These are phyloP conservation scores for Nicotiana paniculata DNA, from an alignment of 257 asterid genomes.

Conservation along the genomic window DNA sequence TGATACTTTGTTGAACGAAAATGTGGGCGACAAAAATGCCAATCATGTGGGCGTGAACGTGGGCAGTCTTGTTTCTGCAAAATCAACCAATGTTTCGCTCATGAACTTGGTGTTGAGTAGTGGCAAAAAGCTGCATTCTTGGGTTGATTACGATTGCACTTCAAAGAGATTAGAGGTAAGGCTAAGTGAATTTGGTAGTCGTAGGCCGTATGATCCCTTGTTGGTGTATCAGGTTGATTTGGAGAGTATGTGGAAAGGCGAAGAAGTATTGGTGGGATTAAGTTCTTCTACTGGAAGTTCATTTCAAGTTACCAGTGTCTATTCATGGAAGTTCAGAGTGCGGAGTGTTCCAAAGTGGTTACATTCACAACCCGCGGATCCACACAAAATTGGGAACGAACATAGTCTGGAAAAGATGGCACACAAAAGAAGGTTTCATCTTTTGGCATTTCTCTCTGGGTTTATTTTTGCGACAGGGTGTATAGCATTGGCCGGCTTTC, in stretches of 20 bases:
- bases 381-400: constrained; percentile 24
- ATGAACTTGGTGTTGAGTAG: constrained; percentile 49
- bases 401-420: constrained; percentile 19
- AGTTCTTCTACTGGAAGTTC: constrained; percentile 58
- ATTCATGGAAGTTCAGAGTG: constrained; percentile 54
- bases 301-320: constrained; percentile 51
- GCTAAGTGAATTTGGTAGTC: constrained; percentile 35
- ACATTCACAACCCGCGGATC: constrained; percentile 68
- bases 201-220: constrained; percentile 56
- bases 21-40: constrained; percentile 44
- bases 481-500: constrained; percentile 43
- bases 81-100: constrained; percentile 47
- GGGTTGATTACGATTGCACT: constrained; percentile 79
- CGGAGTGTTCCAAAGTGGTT: constrained; percentile 59
- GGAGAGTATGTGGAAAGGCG: constrained; percentile 54
- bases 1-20: constrained; percentile 38
- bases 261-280: constrained; percentile 57
- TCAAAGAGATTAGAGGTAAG: constrained; percentile 69
- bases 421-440: constrained; percentile 34
- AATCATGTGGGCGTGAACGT: constrained; percentile 61
- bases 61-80: constrained; percentile 47
- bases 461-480: constrained; percentile 58
- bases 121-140: constrained; percentile 58
- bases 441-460: constrained; percentile 47
- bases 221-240: constrained; percentile 55